phyloP scores from a whole-genome alignment of 108 stramenopile genomes.

The Stephanodiscus triporus region DNA sequence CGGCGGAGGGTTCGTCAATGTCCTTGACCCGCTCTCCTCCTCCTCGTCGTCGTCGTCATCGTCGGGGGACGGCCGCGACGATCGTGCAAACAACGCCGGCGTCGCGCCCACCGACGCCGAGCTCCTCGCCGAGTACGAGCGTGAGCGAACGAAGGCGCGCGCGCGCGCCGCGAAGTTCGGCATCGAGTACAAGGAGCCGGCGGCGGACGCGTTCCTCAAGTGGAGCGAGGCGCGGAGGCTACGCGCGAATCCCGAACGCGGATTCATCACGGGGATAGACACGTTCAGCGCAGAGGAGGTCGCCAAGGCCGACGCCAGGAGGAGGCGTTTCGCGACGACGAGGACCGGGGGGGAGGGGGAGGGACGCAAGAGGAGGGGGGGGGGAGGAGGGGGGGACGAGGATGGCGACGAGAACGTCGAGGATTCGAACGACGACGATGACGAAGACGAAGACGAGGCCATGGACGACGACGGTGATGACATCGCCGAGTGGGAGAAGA shows the following conservation, averaged over 20 bases:
- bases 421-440: conserved; percentile 27
- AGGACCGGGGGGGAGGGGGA: conserved; percentile 5
- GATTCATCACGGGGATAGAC: conserved; percentile 84
- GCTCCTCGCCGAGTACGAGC: conserved; percentile 67
- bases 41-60: not conserved
- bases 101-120: conserved; percentile 47
- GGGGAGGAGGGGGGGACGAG: conserved; percentile 17
- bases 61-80: no score
- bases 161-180: conserved; percentile 80
- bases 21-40: conserved; percentile 20
- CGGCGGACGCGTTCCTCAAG: conserved; percentile 64
- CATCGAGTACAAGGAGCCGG: conserved; percentile 69
- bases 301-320: conserved; percentile 69
- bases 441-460: conserved; percentile 47
- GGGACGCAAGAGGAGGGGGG: conserved; percentile 29
- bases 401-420: conserved; percentile 21
- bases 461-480: conserved; percentile 34
- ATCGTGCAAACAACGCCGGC: no score
- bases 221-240: conserved; percentile 77
- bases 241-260: conserved; percentile 61
- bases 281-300: conserved; percentile 62
- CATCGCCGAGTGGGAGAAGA: conserved; percentile 45
- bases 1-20: conserved; percentile 29
- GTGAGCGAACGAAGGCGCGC: conserved; percentile 69
- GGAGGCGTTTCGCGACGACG: conserved; percentile 61